Evolutionary conservation across 352 stramenopile genomes (phyloP), one percentile per base, ranked within the genome.

Genomic region (Phytophthora kernoviae): DNA sequence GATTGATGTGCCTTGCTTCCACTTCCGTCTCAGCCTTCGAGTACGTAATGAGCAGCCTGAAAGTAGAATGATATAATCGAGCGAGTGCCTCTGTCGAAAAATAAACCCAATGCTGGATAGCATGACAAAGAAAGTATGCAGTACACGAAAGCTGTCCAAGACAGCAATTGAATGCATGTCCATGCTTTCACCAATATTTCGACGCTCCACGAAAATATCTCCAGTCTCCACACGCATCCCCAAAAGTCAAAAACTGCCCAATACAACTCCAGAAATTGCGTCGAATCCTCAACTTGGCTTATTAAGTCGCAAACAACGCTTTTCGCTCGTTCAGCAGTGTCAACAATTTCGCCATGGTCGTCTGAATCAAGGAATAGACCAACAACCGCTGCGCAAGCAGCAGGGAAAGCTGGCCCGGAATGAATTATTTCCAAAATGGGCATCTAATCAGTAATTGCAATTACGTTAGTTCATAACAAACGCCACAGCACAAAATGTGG

Each of bases 61-160:
- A 69, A 2, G 79, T 86, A 18, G 69, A 63, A 14, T 70, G 58
- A 11, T 84, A 54, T 15, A 84, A 18, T 36, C 62, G 54, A 21
- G 76, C 76, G 4, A 91, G 54, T 34, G 26, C 49, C 33, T 90
- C 82, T 0, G 58, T 1, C 5, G 78, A 59, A 32, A 87, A 77
- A 54, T 91, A 77, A 17, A 87, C 71, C 82, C 82, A 91, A 46
- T 90, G 74, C 12, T 62, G 59, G 11, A 69, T 65, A 0, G 79
- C 30, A 24, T 54, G 63, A 20, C 20, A 52, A n/a, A 90, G 12
- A 18, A 87, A 14, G 73, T 17, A 11, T 72, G 53, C 4, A 88
- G 17, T 1, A 91, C 39, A 20, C 79, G 77, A 52, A 79, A 77
- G 9, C 69, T 70, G 37, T 90, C 69, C 30, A 81, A 34, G 1